Evolutionary conservation across 2,329 filamentous ascomycete genomes (phyloP), one percentile per base, ranked within the genome.

Genomic region (Diaporthe sp.): DNA sequence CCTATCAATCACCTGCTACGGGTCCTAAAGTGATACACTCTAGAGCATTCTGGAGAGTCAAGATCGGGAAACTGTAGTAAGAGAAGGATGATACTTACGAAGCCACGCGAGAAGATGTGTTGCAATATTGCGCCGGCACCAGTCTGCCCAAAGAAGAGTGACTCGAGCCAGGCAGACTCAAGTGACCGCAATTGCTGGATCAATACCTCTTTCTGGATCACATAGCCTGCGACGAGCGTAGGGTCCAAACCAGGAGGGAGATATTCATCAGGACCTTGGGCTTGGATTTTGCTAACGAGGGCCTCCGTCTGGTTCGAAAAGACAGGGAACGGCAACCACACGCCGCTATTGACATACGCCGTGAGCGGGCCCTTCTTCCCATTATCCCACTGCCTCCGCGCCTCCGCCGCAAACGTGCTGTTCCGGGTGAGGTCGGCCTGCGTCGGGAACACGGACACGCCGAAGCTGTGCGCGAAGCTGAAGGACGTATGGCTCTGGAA

Each of bases 401-500:
- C 72, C 33, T 57, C 72, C 15, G 13, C 28, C 33, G 64, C 54
- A 33, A 58, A 40, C 7, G 58, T 72, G 64, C 50, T 54, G 54
- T 58, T 50, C n/a, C 25, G n/a, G 17, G 17, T 33, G 45, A 69
- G 64, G 52, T 70, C 52, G 15, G 40, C 47, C 25, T 25, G 9
- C 33, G 52, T 58, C 5, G 72, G 64, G 40, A 69, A 74, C 40
- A 68, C 64, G 7, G 67, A 22, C n/a, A 54, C 64, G 28, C n/a
- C n/a, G 5, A 47, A 57, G 54, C 47, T 68, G 64, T 61, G 58
- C 33, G 64, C 25, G 19, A 68, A 47, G 30, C 19, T 25, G 1
- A 70, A 74, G 19, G n/a, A 47, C 38, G 33, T 58, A 30, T 87
- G 86, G 61, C 89, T 87, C 76, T 89, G 87, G 60, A 89, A 82